These are phyloP conservation scores for Trametes cubensis DNA, from an alignment of 768 basidiomycete genomes.

Conservation along the genomic window DNA sequence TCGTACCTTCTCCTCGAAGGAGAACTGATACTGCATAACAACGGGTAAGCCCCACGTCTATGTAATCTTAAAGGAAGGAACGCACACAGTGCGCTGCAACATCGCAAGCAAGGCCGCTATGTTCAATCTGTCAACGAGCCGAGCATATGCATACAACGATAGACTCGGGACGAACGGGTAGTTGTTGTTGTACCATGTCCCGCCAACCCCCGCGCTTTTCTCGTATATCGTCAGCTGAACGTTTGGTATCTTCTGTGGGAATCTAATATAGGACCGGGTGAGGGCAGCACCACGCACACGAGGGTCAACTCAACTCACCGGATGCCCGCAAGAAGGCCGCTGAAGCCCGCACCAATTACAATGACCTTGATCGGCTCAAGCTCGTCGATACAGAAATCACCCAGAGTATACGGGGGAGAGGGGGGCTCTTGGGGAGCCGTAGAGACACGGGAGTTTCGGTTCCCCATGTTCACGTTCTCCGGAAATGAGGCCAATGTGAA, in stretches of 20 bases:
- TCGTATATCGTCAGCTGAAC: slow-evolving; percentile 56
- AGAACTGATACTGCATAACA: slow-evolving; percentile 53
- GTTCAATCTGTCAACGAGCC: not conserved
- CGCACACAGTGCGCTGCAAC: slow-evolving; percentile 58
- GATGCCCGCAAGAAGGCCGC: slow-evolving; percentile 61
- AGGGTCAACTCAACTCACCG: slow-evolving; percentile 36
- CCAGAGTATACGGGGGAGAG: slow-evolving; percentile 32
- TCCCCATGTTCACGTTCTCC: no score
- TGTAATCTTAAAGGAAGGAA: slow-evolving; percentile 1
- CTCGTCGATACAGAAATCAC: slow-evolving; percentile 55
- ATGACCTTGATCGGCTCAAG: slow-evolving; percentile 56
- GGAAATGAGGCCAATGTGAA: no score
- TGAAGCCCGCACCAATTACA: slow-evolving; percentile 61
- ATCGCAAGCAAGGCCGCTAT: slow-evolving; percentile 59
- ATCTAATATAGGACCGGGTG: not conserved
- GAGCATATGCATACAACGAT: no score
- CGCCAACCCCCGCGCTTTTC: slow-evolving; percentile 44
- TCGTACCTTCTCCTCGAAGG: slow-evolving; percentile 54
- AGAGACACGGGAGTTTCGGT: no score
- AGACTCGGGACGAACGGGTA: slow-evolving; percentile 40
- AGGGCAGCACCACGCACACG: no score
- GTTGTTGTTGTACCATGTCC: slow-evolving; percentile 58
- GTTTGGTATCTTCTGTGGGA: slow-evolving; percentile 41
- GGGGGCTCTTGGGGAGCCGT: no score
- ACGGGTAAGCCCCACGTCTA: not conserved